Conservation (phyloP, 2,329 filamentous ascomycete species). For the Zymoseptoria crescenta region DNA sequence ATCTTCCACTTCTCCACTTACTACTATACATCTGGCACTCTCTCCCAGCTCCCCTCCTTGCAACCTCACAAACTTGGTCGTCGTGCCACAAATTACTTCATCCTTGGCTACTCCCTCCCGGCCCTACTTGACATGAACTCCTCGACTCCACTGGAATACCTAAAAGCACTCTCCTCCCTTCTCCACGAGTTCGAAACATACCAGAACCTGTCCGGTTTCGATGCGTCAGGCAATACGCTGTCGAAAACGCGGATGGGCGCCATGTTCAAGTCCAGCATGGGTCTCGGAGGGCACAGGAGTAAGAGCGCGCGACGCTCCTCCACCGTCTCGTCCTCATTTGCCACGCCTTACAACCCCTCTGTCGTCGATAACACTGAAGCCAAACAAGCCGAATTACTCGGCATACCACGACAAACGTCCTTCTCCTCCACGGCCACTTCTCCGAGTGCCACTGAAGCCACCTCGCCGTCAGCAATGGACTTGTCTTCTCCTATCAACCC, state of each 20-base stretch:
- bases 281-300: slow-evolving; percentile 28
- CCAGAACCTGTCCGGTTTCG: slow-evolving; percentile 72
- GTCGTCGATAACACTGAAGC: slow-evolving; percentile 8
- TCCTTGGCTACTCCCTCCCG: slow-evolving; percentile 86
- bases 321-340: slow-evolving; percentile 45
- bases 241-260: slow-evolving; percentile 63
- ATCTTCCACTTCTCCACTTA: slow-evolving; percentile 99
- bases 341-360: not conserved
- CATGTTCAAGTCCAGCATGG: slow-evolving; percentile 44
- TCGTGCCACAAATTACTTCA: slow-evolving; percentile 85
- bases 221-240: slow-evolving; percentile 57
- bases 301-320: slow-evolving; percentile 42
- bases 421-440: slow-evolving; percentile 1
- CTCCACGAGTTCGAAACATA: slow-evolving; percentile 90
- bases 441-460: slow-evolving; percentile 5
- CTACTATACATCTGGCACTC: slow-evolving; percentile 75
- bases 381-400: slow-evolving; percentile 15
- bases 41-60: slow-evolving; percentile 77
- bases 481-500: slow-evolving; percentile 44
- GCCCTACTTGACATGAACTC: slow-evolving; percentile 83
- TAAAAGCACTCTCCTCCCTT: slow-evolving; percentile 76
- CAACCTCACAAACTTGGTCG: slow-evolving; percentile 75
- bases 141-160: slow-evolving; percentile 71
- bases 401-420: slow-evolving; percentile 9
- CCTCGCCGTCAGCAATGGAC: slow-evolving; percentile 17